These are phyloP conservation scores for Scedosporium minutisporum DNA, from an alignment of 2,329 filamentous ascomycete species.

Conservation along the genomic window DNA sequence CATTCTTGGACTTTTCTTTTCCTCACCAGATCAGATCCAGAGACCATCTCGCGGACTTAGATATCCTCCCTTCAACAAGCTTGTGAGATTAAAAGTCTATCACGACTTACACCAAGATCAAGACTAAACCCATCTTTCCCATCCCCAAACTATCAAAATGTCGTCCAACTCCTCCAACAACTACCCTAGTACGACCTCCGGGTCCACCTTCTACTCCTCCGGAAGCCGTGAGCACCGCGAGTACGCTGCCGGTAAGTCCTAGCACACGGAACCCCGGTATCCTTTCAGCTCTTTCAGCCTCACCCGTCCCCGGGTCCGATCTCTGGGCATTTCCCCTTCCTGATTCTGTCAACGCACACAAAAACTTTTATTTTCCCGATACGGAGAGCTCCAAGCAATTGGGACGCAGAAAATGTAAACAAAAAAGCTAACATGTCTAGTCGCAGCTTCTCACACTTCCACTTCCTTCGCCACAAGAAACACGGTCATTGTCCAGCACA, in stretches of 20 bases:
- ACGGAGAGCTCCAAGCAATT: too few relatives aligned
- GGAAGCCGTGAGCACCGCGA: conserved; percentile 18
- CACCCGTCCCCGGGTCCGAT: neutral
- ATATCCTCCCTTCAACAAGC: neutral
- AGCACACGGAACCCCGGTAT: too few relatives aligned
- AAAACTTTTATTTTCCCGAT: neutral
- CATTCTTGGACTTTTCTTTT: neutral
- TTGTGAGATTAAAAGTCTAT: neutral
- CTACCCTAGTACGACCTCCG: conserved; percentile 18
- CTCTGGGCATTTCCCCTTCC: neutral
- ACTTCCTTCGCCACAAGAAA: conserved; percentile 14
- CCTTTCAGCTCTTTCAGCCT: conserved; percentile 4
- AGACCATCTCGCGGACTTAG: neutral
- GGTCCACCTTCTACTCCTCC: conserved; percentile 13
- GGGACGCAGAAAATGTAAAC: neutral
- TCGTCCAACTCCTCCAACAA: conserved; percentile 19
- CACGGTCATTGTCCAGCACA: conserved; percentile 23
- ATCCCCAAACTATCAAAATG: conserved; percentile 23
- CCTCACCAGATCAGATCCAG: neutral
- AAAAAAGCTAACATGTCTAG: conserved; percentile 10
- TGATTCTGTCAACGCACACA: neutral
- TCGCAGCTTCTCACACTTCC: conserved; percentile 16
- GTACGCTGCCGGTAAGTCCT: conserved; percentile 21
- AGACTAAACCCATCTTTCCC: conserved; percentile 18
- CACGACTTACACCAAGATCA: conserved; percentile 9